phyloP scores from a whole-genome alignment of 2,329 filamentous ascomycete genomes.

The Talaromyces sp. region DNA sequence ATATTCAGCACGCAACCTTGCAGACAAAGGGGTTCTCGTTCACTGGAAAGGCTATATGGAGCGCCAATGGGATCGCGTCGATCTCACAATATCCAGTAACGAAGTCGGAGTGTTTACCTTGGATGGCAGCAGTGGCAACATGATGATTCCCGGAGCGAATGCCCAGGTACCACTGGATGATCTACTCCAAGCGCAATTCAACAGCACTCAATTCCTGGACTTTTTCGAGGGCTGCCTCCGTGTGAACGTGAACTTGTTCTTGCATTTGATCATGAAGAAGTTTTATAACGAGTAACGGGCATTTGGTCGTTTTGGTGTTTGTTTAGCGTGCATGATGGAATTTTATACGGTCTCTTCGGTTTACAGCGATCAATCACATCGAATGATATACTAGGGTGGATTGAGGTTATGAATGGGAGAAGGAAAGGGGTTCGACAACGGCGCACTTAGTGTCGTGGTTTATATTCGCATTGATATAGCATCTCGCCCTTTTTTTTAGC shows the following conservation, averaged over 20 bases:
- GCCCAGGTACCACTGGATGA: conserved; percentile 88
- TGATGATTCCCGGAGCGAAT: conserved; percentile 92
- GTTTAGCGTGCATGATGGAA: neutral
- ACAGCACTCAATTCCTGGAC: conserved; percentile 93
- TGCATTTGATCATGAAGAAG: conserved; percentile 98
- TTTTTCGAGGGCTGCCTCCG: conserved; percentile 83
- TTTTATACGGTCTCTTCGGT: conserved; percentile 7
- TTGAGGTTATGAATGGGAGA: conserved; percentile 2
- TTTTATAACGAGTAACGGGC: conserved; percentile 65
- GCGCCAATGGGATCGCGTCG: conserved; percentile 84
- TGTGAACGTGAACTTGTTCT: conserved; percentile 91
- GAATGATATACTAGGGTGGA: conserved; percentile 9
- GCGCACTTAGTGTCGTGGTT: conserved; percentile 5
- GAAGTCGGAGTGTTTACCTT: conserved; percentile 91
- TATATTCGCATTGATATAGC: conserved; percentile 3
- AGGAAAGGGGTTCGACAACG: conserved; percentile 2
- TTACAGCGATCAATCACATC: conserved; percentile 1
- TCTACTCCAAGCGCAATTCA: conserved; percentile 91
- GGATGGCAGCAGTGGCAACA: conserved; percentile 83
- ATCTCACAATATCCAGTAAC: conserved; percentile 90
- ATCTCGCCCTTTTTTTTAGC: neutral
- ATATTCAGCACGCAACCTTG: conserved; percentile 83
- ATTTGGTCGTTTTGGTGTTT: neutral
- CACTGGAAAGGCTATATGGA: conserved; percentile 81
- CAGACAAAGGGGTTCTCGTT: conserved; percentile 90